These are phyloP conservation scores for Fusarium paranaense DNA, from an alignment of 2,329 filamentous ascomycete genomes.

Conservation along the genomic window DNA sequence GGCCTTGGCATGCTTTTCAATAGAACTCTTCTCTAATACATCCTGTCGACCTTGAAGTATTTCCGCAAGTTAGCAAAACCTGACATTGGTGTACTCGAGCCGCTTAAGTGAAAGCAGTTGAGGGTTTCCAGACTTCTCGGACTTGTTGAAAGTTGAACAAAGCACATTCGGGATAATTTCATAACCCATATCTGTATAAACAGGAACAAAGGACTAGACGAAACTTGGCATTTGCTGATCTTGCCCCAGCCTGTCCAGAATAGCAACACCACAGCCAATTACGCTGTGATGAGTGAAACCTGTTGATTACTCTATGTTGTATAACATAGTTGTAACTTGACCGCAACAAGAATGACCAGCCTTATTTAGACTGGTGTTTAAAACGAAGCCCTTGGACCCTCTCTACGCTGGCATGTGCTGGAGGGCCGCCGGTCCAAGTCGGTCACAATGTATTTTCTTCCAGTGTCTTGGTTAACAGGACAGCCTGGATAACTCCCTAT, in stretches of 20 bases:
- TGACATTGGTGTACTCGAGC: neutral
- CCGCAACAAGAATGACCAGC: neutral
- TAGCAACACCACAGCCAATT: neutral
- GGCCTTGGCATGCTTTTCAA: neutral
- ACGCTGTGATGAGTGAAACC: neutral
- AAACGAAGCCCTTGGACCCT: neutral
- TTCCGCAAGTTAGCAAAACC: neutral
- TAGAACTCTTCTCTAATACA: neutral
- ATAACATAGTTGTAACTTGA: neutral
- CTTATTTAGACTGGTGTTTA: neutral
- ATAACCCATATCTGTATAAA: neutral
- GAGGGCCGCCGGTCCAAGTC: neutral
- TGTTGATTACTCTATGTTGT: neutral
- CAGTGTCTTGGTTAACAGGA: neutral
- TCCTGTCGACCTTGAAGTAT: neutral
- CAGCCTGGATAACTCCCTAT: neutral
- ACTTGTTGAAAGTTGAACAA: neutral
- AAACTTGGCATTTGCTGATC: neutral
- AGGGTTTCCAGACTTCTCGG: neutral
- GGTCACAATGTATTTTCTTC: neutral
- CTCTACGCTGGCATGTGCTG: neutral
- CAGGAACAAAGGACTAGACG: neutral
- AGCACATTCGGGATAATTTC: neutral
- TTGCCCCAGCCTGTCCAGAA: neutral
- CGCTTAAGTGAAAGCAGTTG: neutral